Percentiles rank a stretch among this genome's conserved stretches.
These are phyloP conservation scores for Zoysia japonica DNA, from an alignment of 176 grass and related monocot genomes.

Conservation along the genomic window DNA sequence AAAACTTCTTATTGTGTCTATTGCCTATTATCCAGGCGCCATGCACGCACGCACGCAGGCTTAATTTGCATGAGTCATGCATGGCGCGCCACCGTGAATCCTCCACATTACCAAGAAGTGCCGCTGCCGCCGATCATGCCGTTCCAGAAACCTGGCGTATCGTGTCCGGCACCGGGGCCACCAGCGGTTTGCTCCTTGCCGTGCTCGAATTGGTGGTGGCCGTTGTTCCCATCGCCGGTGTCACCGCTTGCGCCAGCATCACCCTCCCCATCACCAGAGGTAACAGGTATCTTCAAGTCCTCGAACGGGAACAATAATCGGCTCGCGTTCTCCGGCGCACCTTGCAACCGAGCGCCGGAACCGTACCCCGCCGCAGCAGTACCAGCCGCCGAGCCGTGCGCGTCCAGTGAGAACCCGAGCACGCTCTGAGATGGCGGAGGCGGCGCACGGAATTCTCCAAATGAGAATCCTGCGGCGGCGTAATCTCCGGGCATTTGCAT, in stretches of 20 bases:
- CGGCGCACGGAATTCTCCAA: conserved; percentile 57
- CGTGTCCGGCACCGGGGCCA: conserved; percentile 15
- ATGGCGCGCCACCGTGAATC: conserved; percentile 28
- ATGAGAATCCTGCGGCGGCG: conserved; percentile 56
- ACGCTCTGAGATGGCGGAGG: conserved; percentile 45
- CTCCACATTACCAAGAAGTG: conserved; percentile 55
- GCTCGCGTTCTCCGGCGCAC: conserved; percentile 51
- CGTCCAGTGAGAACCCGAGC: conserved; percentile 68
- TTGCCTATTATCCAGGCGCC: conserved; percentile 25
- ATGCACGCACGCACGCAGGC: not conserved
- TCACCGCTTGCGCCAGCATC: conserved; percentile 29
- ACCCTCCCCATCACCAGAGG: conserved; percentile 25
- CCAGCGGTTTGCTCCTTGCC: conserved; percentile 46
- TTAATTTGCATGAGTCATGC: conserved; percentile 46
- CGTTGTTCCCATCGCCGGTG: conserved; percentile 31
- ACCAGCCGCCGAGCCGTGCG: conserved; percentile 33
- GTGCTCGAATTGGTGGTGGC: conserved; percentile 47
- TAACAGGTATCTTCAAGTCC: conserved; percentile 65
- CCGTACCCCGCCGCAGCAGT: conserved; percentile 33
- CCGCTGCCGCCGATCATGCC: conserved; percentile 66
- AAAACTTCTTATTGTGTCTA: conserved; percentile 49
- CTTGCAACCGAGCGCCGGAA: conserved; percentile 44
- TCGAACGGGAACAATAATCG: conserved; percentile 82
- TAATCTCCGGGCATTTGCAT: conserved; percentile 61
- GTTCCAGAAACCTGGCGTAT: conserved; percentile 60